phyloP scores from a whole-genome alignment of 352 stramenopile genomes.

The Phytopythium litorale region DNA sequence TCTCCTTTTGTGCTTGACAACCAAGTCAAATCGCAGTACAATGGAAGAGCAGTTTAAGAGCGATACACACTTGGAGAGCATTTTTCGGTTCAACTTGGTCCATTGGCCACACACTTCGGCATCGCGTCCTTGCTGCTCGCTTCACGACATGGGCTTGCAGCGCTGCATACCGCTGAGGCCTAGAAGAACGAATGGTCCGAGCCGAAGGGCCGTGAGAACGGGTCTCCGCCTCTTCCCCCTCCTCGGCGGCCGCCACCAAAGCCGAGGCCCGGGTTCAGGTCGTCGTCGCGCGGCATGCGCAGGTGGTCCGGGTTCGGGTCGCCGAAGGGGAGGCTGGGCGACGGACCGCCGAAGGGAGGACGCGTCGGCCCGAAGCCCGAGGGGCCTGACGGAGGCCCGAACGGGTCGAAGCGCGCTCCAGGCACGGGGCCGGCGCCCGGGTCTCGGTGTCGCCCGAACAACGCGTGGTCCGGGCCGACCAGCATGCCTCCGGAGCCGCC shows the following conservation, averaged over 20 bases:
- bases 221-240: conserved; percentile 19
- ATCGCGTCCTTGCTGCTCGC: background rate
- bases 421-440: conserved; percentile 56
- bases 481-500: conserved; percentile 67
- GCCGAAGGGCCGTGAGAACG: conserved; percentile 49
- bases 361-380: conserved; percentile 30
- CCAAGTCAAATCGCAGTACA: background rate
- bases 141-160: background rate
- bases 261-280: conserved; percentile 47
- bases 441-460: conserved; percentile 65
- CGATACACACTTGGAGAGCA: background rate
- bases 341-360: conserved; percentile 30
- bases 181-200: conserved; percentile 72
- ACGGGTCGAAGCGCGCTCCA: conserved; percentile 82
- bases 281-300: conserved; percentile 68
- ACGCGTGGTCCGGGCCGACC: conserved; percentile 66
- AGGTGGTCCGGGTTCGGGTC: conserved; percentile 75
- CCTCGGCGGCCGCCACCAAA: conserved; percentile 17
- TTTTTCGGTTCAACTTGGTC: background rate
- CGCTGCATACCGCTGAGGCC: background rate
- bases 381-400: conserved; percentile 55
- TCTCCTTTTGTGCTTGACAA: background rate
- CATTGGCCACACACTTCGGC: background rate
- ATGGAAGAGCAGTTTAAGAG: background rate
- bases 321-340: conserved; percentile 64